These are phyloP conservation scores for Ogataea allantospora DNA, from an alignment of 805 yeast genomes.

Conservation along the genomic window DNA sequence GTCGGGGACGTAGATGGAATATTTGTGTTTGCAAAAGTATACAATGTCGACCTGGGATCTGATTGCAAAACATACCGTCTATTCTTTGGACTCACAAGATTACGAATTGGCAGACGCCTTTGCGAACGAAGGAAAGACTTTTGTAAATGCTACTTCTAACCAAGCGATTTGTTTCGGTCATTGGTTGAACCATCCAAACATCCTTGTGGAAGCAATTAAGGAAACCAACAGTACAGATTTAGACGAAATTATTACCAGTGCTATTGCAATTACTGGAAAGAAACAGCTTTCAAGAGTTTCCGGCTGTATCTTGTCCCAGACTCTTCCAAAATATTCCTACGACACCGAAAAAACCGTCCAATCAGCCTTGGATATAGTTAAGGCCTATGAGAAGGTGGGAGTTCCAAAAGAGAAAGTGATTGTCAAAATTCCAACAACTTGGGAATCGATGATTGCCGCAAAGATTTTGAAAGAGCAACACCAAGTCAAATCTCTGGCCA, in stretches of 20 bases:
- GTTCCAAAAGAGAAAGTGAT: slow-evolving; percentile 28
- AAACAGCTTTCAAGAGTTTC: slow-evolving; percentile 15
- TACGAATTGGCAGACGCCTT: neutral
- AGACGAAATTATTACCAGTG: slow-evolving; percentile 16
- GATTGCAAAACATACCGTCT: neutral
- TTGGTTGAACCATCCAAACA: slow-evolving; percentile 20
- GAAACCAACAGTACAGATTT: slow-evolving; percentile 10
- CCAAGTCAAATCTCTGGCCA: slow-evolving; percentile 31
- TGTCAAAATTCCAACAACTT: slow-evolving; percentile 35
- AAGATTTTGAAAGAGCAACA: slow-evolving; percentile 17
- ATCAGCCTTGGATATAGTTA: slow-evolving; percentile 26
- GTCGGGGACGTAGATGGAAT: no score
- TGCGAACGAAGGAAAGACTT: slow-evolving; percentile 3
- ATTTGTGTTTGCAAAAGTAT: neutral
- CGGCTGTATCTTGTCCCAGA: slow-evolving; percentile 26
- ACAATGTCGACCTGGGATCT: neutral
- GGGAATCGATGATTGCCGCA: slow-evolving; percentile 32
- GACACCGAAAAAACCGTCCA: slow-evolving; percentile 23
- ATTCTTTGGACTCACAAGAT: slow-evolving; percentile 1
- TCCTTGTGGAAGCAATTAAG: slow-evolving; percentile 15
- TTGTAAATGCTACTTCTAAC: slow-evolving; percentile 26
- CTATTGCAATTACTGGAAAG: slow-evolving; percentile 22
- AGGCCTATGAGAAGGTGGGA: slow-evolving; percentile 31
- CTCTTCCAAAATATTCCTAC: slow-evolving; percentile 23
- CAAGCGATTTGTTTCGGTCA: slow-evolving; percentile 22